Evolutionary conservation across 495 filamentous ascomycete species (phyloP).

Genomic region (Penicillium steckii): DNA sequence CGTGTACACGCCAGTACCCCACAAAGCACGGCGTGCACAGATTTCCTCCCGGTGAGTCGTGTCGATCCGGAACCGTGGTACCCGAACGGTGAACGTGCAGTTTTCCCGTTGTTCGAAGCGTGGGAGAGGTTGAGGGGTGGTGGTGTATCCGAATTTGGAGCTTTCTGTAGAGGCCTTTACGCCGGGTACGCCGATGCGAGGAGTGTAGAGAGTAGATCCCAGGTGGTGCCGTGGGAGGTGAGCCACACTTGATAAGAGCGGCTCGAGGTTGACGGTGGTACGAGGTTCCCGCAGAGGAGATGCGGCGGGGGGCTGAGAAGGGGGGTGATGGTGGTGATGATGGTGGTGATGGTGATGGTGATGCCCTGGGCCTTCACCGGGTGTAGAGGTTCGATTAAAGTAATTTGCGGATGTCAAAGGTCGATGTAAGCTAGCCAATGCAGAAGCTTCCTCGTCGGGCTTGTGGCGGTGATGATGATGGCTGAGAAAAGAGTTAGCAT

Average conservation of each 20-base stretch:
- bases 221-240: slow-evolving; percentile 76
- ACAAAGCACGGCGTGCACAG: slow-evolving; percentile 71
- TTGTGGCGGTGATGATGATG: slow-evolving; percentile 79
- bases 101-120: slow-evolving; percentile 82
- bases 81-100: slow-evolving; percentile 83
- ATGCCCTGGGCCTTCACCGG: slow-evolving; percentile 38
- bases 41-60: slow-evolving; percentile 73
- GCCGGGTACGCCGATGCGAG: slow-evolving; percentile 46
- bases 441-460: slow-evolving; percentile 58
- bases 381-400: slow-evolving; percentile 37
- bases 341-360: slow-evolving; percentile 59
- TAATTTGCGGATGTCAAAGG: slow-evolving; percentile 27
- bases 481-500: slow-evolving; percentile 40
- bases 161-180: slow-evolving; percentile 45
- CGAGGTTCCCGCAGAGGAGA: slow-evolving; percentile 60
- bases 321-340: slow-evolving; percentile 57
- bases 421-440: slow-evolving; percentile 35
- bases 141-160: slow-evolving; percentile 65
- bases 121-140: slow-evolving; percentile 72
- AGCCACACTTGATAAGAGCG: slow-evolving; percentile 66
- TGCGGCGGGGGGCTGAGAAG: slow-evolving; percentile 34
- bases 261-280: slow-evolving; percentile 61
- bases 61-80: slow-evolving; percentile 75
- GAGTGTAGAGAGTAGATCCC: slow-evolving; percentile 64
- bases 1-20: slow-evolving; percentile 92